phyloP scores from a whole-genome alignment of 2,329 filamentous ascomycete genomes.

The Didymella segeticola region DNA sequence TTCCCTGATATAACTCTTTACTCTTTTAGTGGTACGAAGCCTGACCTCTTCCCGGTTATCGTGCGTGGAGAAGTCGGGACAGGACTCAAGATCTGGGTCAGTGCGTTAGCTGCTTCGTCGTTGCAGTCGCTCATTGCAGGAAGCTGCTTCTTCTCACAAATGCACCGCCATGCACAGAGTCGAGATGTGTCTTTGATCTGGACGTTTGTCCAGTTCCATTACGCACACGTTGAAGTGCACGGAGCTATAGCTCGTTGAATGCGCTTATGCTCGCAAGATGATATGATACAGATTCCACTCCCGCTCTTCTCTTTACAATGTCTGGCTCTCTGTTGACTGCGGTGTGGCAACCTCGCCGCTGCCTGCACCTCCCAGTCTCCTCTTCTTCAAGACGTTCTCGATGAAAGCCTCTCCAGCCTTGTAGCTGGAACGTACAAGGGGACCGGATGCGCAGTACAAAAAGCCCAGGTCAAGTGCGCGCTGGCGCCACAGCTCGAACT shows the following conservation, averaged over 20 bases:
- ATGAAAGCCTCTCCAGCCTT: conserved; percentile 99
- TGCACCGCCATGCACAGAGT: not conserved
- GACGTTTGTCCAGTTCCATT: not conserved
- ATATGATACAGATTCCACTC: conserved; percentile 9
- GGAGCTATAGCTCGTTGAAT: conserved; percentile 18
- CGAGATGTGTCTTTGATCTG: not conserved
- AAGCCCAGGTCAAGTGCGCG: conserved; percentile 94
- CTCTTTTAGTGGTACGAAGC: too few relatives aligned
- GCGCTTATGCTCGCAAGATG: conserved; percentile 5
- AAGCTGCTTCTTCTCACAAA: not conserved
- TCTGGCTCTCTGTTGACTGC: conserved; percentile 3
- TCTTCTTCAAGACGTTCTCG: conserved; percentile 93
- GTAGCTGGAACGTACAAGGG: conserved; percentile 91
- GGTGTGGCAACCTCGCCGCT: not conserved
- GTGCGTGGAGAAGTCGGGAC: not conserved
- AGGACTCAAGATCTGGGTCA: not conserved
- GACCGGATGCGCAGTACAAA: conserved; percentile 93
- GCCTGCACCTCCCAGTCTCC: conserved; percentile 24
- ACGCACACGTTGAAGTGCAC: conserved; percentile 19
- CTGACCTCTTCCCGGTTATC: too few relatives aligned
- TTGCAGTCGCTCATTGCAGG: not conserved
- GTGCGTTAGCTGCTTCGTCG: not conserved
- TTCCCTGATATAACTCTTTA: too few relatives aligned
- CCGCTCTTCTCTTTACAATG: not conserved
- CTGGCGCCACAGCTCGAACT: conserved; percentile 90